Evolutionary conservation across 1,139 yeast species (phyloP), one percentile per base, ranked within the genome.

Genomic region (Lodderomyces orthopsilosis): DNA sequence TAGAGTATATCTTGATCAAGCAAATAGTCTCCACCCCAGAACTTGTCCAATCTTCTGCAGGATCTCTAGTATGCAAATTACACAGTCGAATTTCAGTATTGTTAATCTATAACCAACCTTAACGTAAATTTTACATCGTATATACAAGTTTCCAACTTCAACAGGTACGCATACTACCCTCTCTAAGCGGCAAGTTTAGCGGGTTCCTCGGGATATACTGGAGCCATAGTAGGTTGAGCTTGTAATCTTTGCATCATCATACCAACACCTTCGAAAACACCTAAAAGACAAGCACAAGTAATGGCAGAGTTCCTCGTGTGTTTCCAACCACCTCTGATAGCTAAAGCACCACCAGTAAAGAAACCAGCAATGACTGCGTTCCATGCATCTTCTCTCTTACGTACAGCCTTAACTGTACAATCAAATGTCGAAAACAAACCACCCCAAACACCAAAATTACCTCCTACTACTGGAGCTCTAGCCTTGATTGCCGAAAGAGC

Each of bases 361-460:
- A 94, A 91, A 45, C 99, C 98, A 28, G 98, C 98, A 63, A 93
- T 85, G 58, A 93, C 93, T 48, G 98, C 97, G 65, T 93, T 93
- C 87, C 95, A 88, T 8, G 98, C 96, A 65, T 93, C 99, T 68
- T 93, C 99, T 72, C 97, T 88, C 68, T 88, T 86, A 73, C 99
- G 86, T 34, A 93, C 81, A 2, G 94, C 96, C 68, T 93, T 93
- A 42, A 93, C 96, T 22, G 93, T 79, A 75, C 99, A 93, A 68
- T 93, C 98, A 63, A 84, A 94, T 6, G 95, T 85, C 32, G 96
- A 88, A 63, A 94, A 93, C 56, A 93, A 74, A 47, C 99, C 99
- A 74, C 98, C 99, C 99, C 99, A 93, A 35, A 89, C 96, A 68
- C 98, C 98, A 61, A 93, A 93, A 68, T 93, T 93, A 59, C 99